phyloP scores from a whole-genome alignment of 352 stramenopile genomes.

The Pythium plurisporium region DNA sequence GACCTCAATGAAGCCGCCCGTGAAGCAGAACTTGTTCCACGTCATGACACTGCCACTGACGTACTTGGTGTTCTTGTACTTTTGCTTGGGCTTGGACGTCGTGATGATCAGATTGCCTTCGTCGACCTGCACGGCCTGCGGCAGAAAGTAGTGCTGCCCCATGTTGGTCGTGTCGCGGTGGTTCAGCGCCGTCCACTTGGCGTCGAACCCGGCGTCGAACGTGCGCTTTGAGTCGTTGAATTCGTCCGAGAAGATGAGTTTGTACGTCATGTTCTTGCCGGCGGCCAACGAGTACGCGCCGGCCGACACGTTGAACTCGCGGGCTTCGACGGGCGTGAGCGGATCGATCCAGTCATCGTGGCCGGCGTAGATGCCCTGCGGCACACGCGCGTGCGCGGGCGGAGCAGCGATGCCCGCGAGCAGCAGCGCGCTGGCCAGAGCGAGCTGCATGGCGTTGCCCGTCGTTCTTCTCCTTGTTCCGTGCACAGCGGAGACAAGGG shows the following conservation, averaged over 20 bases:
- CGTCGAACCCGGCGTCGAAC: conserved; percentile 94
- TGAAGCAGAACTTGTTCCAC: conserved; percentile 99
- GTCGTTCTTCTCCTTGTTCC: not conserved
- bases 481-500: not conserved
- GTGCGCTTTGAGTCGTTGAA: conserved; percentile 92
- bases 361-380: conserved; percentile 38
- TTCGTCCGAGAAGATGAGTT: conserved; percentile 95
- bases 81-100: conserved; percentile 80
- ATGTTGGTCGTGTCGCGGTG: conserved; percentile 94
- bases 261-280: conserved; percentile 50
- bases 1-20: conserved; percentile 95
- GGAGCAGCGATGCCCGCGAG: conserved; percentile 19
- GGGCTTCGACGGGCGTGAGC: conserved; percentile 52
- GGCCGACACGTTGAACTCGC: conserved; percentile 41
- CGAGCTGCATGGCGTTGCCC: conserved; percentile 5
- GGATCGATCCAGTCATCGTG: conserved; percentile 72
- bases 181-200: conserved; percentile 94
- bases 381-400: conserved; percentile 22
- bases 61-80: conserved; percentile 71
- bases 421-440: conserved; percentile 23
- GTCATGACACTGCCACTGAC: conserved; percentile 93
- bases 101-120: conserved; percentile 93
- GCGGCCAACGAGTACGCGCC: conserved; percentile 28
- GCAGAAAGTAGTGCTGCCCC: conserved; percentile 96
- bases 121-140: conserved; percentile 88